Conservation (phyloP, 2,329 filamentous ascomycete genomes). For the Aspergillus fischeri region DNA sequence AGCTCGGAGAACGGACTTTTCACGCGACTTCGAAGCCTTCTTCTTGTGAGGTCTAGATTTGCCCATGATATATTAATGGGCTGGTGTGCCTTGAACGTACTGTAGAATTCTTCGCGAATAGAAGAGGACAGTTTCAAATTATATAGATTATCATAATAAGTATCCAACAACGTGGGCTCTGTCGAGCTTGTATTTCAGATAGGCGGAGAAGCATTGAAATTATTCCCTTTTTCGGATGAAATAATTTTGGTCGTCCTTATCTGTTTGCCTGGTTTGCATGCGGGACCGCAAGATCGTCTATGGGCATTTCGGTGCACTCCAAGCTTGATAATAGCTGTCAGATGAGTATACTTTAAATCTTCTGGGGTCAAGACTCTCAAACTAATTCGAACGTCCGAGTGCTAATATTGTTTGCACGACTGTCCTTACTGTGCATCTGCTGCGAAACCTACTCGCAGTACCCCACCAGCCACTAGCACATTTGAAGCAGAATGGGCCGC, state of each 20-base stretch:
- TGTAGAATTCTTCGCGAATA: slow-evolving; percentile 1
- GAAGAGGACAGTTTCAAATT: neutral
- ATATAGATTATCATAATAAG: slow-evolving; percentile 1
- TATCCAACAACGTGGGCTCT: slow-evolving; percentile 1
- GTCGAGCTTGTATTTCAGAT: neutral
- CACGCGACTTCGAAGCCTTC: slow-evolving; percentile 37
- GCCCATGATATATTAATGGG: slow-evolving; percentile 40
- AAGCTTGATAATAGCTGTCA: slow-evolving; percentile 4
- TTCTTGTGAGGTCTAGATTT: slow-evolving; percentile 50
- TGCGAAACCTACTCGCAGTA: slow-evolving; percentile 11
- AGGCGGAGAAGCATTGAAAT: slow-evolving; percentile 11
- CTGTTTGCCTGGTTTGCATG: slow-evolving; percentile 42
- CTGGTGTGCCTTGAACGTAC: slow-evolving; percentile 8
- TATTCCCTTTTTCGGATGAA: slow-evolving; percentile 16
- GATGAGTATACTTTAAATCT: neutral
- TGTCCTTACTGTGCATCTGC: neutral
- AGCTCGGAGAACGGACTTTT: slow-evolving; percentile 42
- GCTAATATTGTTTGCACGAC: neutral
- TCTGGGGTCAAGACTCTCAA: neutral
- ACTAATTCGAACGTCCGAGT: neutral
- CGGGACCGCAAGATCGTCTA: slow-evolving; percentile 27
- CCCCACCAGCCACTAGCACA: slow-evolving; percentile 27
- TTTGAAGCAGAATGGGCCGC: slow-evolving; percentile 42
- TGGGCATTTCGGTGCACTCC: slow-evolving; percentile 7
- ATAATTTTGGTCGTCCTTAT: slow-evolving; percentile 27